These are phyloP conservation scores for Taxawa tesnikishii DNA, from an alignment of 2,329 filamentous ascomycete genomes.

Conservation along the genomic window DNA sequence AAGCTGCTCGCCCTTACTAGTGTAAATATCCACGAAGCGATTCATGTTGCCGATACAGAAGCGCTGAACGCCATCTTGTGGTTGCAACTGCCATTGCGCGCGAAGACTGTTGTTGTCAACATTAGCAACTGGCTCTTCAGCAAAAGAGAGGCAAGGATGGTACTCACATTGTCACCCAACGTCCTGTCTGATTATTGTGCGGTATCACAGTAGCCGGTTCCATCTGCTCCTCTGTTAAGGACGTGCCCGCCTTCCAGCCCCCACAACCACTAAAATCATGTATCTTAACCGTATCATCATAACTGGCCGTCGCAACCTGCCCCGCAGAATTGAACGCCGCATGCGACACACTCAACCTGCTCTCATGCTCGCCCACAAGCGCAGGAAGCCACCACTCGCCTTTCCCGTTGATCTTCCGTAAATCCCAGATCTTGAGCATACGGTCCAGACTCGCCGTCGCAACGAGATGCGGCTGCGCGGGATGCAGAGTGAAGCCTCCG, in stretches of 20 bases:
- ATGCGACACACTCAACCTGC: conserved; percentile 77
- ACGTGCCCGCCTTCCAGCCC: conserved; percentile 30
- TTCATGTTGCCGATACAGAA: conserved; percentile 91
- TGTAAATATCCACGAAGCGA: conserved; percentile 83
- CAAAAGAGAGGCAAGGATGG: conserved; percentile 12
- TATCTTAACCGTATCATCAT: conserved; percentile 91
- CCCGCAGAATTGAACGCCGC: conserved; percentile 80
- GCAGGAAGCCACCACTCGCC: conserved; percentile 48
- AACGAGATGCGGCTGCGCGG: conserved; percentile 65
- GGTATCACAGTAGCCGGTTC: conserved; percentile 54
- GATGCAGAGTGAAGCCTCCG: conserved; percentile 80
- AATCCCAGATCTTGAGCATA: conserved; percentile 83
- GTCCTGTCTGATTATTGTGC: conserved; percentile 92
- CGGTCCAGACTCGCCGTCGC: conserved; percentile 85
- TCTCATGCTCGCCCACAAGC: conserved; percentile 70
- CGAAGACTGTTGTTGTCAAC: conserved; percentile 44
- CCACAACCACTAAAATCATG: conserved; percentile 52
- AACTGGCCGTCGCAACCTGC: conserved; percentile 80
- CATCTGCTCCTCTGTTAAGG: conserved; percentile 51
- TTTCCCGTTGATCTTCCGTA: conserved; percentile 62
- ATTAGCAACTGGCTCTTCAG: background rate
- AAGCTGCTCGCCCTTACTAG: conserved; percentile 69
- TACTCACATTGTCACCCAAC: conserved; percentile 76
- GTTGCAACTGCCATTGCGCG: conserved; percentile 80
- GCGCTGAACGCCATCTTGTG: conserved; percentile 67